Conservation (phyloP, 805 yeast genomes). For the Kluyveromyces nonfermentans region DNA sequence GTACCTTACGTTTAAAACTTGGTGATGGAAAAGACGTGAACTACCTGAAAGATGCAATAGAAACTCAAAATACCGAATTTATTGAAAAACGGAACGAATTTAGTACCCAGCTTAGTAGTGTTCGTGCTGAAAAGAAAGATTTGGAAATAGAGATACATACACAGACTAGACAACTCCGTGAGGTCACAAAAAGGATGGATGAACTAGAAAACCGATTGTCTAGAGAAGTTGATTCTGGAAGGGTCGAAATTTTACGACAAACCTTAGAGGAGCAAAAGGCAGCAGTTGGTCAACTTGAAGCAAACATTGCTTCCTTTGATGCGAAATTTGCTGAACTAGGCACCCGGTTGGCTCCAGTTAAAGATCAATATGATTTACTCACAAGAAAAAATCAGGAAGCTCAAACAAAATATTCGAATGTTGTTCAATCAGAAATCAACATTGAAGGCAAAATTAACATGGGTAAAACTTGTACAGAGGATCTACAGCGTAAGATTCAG, state of each 20-base stretch:
- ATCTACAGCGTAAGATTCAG: background rate
- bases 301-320: slow-evolving; percentile 1
- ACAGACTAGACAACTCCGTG: slow-evolving; percentile 19
- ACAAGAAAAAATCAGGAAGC: background rate
- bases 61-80: slow-evolving; percentile 15
- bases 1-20: slow-evolving; percentile 14
- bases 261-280: background rate
- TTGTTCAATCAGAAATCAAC: background rate
- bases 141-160: slow-evolving; percentile 27
- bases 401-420: background rate
- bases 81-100: slow-evolving; percentile 19
- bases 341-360: background rate
- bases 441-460: background rate
- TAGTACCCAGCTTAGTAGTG: slow-evolving; percentile 5
- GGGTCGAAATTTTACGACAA: background rate
- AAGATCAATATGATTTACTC: background rate
- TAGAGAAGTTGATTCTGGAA: slow-evolving; percentile 24
- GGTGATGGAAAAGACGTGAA: slow-evolving; percentile 14
- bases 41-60: slow-evolving; percentile 16
- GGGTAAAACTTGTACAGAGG: background rate
- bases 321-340: slow-evolving; percentile 1
- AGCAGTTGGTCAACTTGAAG: background rate
- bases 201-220: slow-evolving; percentile 17
- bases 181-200: slow-evolving; percentile 21
- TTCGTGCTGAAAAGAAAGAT: slow-evolving; percentile 5